Evolutionary conservation across 441 rosid species (phyloP), one percentile per base, ranked within the genome.

Genomic region (Gossypium schwendimanii): DNA sequence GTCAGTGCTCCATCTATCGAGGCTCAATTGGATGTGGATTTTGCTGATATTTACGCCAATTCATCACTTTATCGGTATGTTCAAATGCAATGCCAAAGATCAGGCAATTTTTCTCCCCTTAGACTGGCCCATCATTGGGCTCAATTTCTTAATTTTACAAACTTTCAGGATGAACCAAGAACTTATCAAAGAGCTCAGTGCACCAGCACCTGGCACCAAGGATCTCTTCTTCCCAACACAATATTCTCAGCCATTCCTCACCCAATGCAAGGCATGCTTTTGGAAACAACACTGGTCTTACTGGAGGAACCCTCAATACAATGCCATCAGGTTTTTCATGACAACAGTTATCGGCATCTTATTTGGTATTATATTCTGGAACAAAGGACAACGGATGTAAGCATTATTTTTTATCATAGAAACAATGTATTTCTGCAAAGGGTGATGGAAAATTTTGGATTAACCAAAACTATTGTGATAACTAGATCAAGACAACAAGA

Each of bases 301-400:
- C 75, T 93, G 98, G 98, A 90, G 98, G 80, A 79, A 90, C 75
- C 84, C 96, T 70, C 89, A 74, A 65, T 93, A 82, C 69, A 93
- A 90, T 57, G 92, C 87, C 59, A 81, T 88, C 72, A 82, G 96
- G 49, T 85, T 90, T 76, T 75, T 81, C 87, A 72, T 82, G 82
- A 94, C 98, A 14, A 21, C 77, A 12, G 68, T 78, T 69, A 74
- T 89, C 15, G 96, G 88, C 33, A 2, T 86, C 76, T 21, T 90
- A 39, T 90, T 94, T 59, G 96, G 96, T 71, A 77, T 94, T 18
- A 82, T 91, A 67, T 90, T 93, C 77, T 93, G 96, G 94, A 73
- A 77, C 76, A 86, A 84, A 70, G 97, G 96, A 76, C 81, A 75
- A 3, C 59, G 83, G 71, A 80, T 58, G 98, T 91, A 83, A 80